Percentiles rank a stretch among this genome's conserved stretches.
Conservation (phyloP, 441 rosid genomes). For the Breynia disticha region DNA sequence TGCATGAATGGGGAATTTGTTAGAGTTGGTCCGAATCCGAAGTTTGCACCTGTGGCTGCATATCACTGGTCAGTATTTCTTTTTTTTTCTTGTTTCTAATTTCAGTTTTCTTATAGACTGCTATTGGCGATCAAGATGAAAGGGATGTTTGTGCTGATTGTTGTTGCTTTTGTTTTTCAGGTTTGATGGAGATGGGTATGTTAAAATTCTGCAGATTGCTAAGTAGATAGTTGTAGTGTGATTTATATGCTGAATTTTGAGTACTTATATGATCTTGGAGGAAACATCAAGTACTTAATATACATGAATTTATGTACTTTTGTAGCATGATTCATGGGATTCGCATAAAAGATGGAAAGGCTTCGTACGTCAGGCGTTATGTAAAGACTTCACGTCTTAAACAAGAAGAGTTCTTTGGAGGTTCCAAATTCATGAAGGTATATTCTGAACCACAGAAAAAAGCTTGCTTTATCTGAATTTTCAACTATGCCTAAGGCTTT, state of each 20-base stretch:
- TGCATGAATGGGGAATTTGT: slow-evolving; percentile 89
- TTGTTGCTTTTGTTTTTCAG: slow-evolving; percentile 30
- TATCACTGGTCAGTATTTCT: slow-evolving; percentile 48
- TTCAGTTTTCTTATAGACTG: not conserved
- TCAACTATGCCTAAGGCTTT: not conserved
- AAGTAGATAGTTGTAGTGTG: not conserved
- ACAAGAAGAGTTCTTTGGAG: slow-evolving; percentile 80
- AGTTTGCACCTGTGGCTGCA: slow-evolving; percentile 81
- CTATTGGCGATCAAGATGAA: not conserved
- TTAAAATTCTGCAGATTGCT: not conserved
- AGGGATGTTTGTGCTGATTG: not conserved
- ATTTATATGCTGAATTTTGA: not conserved
- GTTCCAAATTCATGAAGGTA: slow-evolving; percentile 83
- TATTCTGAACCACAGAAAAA: not conserved
- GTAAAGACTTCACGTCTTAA: slow-evolving; percentile 76
- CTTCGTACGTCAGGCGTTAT: slow-evolving; percentile 74
- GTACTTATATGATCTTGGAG: not conserved
- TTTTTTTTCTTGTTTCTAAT: not conserved
- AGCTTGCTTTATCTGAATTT: not conserved
- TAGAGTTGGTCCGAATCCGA: slow-evolving; percentile 88
- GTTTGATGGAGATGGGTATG: slow-evolving; percentile 99
- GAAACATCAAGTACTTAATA: not conserved
- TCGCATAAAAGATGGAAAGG: slow-evolving; percentile 82
- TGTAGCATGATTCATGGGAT: slow-evolving; percentile 93
- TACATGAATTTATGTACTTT: not conserved